Conservation (phyloP, 2,329 filamentous ascomycete species). For the Ophiostoma australiae region DNA sequence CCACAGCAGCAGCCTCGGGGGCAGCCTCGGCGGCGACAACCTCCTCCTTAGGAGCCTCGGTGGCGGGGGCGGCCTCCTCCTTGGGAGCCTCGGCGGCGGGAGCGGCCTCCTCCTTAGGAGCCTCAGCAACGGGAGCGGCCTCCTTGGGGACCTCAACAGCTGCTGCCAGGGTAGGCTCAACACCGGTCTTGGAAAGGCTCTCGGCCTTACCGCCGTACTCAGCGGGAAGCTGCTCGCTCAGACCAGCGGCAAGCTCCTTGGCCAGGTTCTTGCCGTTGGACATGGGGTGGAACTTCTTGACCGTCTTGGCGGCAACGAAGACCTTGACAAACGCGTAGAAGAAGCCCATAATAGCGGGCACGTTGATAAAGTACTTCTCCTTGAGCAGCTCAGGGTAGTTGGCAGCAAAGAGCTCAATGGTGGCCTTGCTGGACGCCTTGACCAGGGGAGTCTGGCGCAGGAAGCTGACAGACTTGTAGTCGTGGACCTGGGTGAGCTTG, state of each 20-base stretch:
- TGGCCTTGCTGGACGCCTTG: conserved; percentile 71
- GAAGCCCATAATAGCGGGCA: conserved; percentile 87
- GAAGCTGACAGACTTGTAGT: conserved; percentile 86
- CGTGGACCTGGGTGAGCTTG: conserved; percentile 88
- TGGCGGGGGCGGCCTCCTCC: background rate
- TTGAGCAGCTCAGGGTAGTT: conserved; percentile 86
- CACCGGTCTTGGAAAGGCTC: conserved; percentile 30
- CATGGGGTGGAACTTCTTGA: conserved; percentile 76
- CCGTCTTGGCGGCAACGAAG: conserved; percentile 66
- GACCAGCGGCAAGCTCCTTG: conserved; percentile 49
- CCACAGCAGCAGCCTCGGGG: background rate
- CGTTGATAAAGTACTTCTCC: conserved; percentile 94
- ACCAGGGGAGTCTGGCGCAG: conserved; percentile 72
- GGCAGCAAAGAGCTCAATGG: conserved; percentile 72
- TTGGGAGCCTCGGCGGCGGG: conserved; percentile 1
- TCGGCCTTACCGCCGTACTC: conserved; percentile 72
- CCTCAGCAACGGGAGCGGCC: background rate
- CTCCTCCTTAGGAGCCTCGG: background rate
- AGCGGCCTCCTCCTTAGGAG: conserved; percentile 12
- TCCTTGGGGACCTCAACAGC: conserved; percentile 2
- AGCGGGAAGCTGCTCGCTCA: conserved; percentile 63
- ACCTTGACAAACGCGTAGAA: conserved; percentile 71
- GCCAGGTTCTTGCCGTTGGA: conserved; percentile 66
- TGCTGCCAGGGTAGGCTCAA: conserved; percentile 29
- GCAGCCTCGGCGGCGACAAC: background rate